Evolutionary conservation across 179 eudicot genomes (phyloP).

Genomic region (Beta corolliflora): DNA sequence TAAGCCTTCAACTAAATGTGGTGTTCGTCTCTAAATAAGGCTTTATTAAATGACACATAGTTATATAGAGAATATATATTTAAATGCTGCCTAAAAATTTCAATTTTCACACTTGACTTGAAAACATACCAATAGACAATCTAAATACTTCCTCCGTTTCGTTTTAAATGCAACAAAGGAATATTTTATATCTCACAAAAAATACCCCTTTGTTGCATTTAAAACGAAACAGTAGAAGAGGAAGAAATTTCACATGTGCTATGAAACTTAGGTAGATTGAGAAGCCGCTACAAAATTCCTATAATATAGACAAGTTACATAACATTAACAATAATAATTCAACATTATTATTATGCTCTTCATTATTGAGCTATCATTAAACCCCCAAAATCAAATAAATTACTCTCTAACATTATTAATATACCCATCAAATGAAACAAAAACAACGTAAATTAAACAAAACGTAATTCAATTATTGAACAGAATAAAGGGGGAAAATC

Average conservation of each 20-base stretch:
- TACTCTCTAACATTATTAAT: neutral
- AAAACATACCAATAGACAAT: no score
- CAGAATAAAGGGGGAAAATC: neutral
- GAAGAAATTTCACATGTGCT: slow-evolving; percentile 18
- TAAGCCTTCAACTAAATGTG: no score
- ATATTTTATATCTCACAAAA: no score
- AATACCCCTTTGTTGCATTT: no score
- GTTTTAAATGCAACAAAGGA: no score
- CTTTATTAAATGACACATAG: no score
- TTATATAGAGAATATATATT: no score
- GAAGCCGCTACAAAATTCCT: slow-evolving; percentile 33
- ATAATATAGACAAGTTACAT: neutral
- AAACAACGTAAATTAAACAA: no score
- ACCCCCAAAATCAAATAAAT: neutral
- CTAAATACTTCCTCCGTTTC: no score
- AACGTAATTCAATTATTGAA: slow-evolving; percentile 4
- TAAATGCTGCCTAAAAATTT: no score
- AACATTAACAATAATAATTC: neutral
- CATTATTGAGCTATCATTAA: slow-evolving; percentile 8
- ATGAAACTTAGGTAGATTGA: slow-evolving; percentile 22
- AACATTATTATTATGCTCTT: neutral
- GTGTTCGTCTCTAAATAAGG: no score
- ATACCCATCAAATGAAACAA: neutral
- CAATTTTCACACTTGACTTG: no score
- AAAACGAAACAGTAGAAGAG: slow-evolving; percentile 27